A percentile compares a stretch with the other conserved stretches of the same genome.
These are phyloP conservation scores for Xylaria acuta DNA, from an alignment of 495 filamentous ascomycete species.

Conservation along the genomic window DNA sequence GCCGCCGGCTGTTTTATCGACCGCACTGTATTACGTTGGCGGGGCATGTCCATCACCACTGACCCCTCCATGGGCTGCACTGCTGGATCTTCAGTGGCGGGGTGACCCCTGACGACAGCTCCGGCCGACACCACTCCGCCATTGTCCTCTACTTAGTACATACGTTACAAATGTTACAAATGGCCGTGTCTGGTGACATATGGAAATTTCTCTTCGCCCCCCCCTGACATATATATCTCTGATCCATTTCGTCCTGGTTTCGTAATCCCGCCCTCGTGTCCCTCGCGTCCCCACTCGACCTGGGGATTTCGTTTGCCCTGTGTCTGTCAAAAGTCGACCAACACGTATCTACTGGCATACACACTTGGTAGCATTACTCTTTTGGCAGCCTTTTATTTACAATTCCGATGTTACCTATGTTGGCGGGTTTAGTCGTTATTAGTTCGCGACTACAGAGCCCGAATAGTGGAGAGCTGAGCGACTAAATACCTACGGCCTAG, in stretches of 20 bases:
- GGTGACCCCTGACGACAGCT: neutral
- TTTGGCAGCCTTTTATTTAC: neutral
- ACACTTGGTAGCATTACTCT: neutral
- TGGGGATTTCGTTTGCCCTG: neutral
- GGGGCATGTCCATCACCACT: conserved; percentile 6
- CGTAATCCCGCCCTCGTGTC: conserved; percentile 12
- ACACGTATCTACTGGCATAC: neutral
- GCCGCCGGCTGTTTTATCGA: neutral
- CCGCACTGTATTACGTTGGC: conserved; percentile 15
- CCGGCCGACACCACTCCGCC: conserved; percentile 9
- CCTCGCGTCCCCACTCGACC: neutral
- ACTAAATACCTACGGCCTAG: neutral
- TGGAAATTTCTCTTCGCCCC: conserved; percentile 14
- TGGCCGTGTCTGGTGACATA: conserved; percentile 18
- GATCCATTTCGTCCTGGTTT: neutral
- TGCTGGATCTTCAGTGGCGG: neutral
- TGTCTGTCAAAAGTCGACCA: too few relatives aligned
- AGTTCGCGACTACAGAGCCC: neutral
- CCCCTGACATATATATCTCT: conserved; percentile 2
- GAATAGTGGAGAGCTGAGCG: neutral
- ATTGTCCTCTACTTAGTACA: too few relatives aligned
- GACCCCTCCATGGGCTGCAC: neutral
- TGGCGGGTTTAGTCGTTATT: neutral
- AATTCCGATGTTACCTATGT: neutral
- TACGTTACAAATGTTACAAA: neutral